phyloP scores from a whole-genome alignment of 2,329 filamentous ascomycete species.

The Malbranchea zuffiana region DNA sequence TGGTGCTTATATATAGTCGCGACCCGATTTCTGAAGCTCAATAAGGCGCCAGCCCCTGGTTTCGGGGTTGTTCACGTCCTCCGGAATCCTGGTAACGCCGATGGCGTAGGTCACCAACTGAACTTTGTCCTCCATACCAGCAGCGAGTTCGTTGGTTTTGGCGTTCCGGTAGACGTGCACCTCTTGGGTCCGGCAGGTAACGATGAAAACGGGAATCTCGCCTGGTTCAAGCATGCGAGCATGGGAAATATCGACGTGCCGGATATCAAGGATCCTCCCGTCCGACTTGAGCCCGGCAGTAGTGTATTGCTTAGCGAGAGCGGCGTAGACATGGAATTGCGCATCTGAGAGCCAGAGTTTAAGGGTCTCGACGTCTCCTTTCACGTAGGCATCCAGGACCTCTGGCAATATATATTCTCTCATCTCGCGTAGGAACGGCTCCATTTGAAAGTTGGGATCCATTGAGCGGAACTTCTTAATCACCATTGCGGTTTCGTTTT shows the following conservation, averaged over 20 bases:
- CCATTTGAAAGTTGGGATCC: conserved; percentile 88
- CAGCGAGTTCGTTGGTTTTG: conserved; percentile 79
- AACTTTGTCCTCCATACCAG: conserved; percentile 97
- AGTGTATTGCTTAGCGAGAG: conserved; percentile 93
- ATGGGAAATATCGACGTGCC: conserved; percentile 66
- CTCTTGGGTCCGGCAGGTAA: conserved; percentile 92
- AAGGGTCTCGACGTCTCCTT: conserved; percentile 80
- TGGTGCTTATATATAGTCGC: conserved; percentile 62
- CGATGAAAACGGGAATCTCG: conserved; percentile 75
- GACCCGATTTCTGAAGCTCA: conserved; percentile 94
- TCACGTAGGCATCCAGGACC: conserved; percentile 94
- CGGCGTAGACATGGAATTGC: conserved; percentile 92
- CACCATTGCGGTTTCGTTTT: conserved; percentile 94
- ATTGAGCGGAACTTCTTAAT: conserved; percentile 97
- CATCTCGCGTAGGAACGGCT: conserved; percentile 88
- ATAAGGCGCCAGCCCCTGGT: conserved; percentile 95
- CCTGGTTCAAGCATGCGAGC: conserved; percentile 40
- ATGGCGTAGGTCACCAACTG: conserved; percentile 98
- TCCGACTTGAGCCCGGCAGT: conserved; percentile 88
- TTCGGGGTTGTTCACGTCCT: conserved; percentile 94
- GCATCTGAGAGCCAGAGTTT: conserved; percentile 94
- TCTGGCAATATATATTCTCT: conserved; percentile 97
- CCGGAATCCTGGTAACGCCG: conserved; percentile 81
- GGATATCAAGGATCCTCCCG: conserved; percentile 87
- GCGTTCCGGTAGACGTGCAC: conserved; percentile 93